A percentile compares a stretch with the other conserved stretches of the same genome.
These are phyloP conservation scores for Phialophora expanda DNA, from an alignment of 2,329 filamentous ascomycete genomes.

Conservation along the genomic window DNA sequence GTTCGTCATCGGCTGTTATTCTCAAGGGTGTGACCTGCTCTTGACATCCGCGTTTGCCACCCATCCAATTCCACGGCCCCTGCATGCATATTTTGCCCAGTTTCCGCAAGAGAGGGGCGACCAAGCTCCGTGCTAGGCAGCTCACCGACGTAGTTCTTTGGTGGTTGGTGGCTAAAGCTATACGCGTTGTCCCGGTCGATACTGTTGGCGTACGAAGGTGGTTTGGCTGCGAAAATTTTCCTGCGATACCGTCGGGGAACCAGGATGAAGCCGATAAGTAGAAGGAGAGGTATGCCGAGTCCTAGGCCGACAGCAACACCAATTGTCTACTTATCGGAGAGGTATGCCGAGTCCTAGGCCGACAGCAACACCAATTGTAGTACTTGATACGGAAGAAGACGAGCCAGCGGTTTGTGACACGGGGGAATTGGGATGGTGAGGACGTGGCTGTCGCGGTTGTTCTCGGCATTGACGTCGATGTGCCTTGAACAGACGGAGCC, in stretches of 20 bases:
- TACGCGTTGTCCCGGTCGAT: not conserved
- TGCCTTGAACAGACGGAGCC: not conserved
- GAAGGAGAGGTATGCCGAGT: conserved; percentile 1
- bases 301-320: not conserved
- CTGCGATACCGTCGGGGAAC: not conserved
- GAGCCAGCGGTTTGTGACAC: not conserved
- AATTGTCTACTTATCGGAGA: no score
- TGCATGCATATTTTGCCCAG: not conserved
- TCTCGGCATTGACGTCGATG: not conserved
- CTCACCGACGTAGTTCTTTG: not conserved
- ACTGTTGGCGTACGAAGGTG: conserved; percentile 2
- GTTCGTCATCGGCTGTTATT: not conserved
- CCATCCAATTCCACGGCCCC: conserved; percentile 1
- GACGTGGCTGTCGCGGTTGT: not conserved
- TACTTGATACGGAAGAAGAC: not conserved
- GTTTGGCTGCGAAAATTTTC: not conserved
- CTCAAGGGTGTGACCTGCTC: not conserved
- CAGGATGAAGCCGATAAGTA: not conserved
- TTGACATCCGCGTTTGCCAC: conserved; percentile 1
- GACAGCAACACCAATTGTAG: not conserved
- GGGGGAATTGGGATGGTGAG: not conserved
- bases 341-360: not conserved
- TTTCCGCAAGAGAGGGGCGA: not conserved
- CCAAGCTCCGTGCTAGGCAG: not conserved
- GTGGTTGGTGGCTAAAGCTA: not conserved